These are phyloP conservation scores for Penicillium rolfsii DNA, from an alignment of 2,329 filamentous ascomycete species.

Conservation along the genomic window DNA sequence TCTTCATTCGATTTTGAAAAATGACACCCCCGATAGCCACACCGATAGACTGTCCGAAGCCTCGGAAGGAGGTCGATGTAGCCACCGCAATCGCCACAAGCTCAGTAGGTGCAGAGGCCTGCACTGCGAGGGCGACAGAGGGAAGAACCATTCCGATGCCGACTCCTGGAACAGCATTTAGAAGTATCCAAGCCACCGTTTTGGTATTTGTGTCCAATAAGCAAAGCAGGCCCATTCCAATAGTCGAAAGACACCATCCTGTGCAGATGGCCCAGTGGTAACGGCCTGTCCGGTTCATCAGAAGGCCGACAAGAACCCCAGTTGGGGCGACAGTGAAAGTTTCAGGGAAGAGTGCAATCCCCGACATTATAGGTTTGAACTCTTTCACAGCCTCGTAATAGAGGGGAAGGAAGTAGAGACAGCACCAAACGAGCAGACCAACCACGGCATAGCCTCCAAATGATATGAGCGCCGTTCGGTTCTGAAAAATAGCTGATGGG, in stretches of 20 bases:
- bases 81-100: slow-evolving; percentile 63
- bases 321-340: slow-evolving; percentile 66
- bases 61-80: slow-evolving; percentile 66
- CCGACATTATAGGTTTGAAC: slow-evolving; percentile 56
- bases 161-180: slow-evolving; percentile 51
- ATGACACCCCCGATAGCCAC: slow-evolving; percentile 67
- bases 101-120: slow-evolving; percentile 59
- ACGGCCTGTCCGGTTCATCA: slow-evolving; percentile 57
- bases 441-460: slow-evolving; percentile 46
- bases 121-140: slow-evolving; percentile 62
- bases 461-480: slow-evolving; percentile 41
- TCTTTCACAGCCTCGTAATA: slow-evolving; percentile 52
- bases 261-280: slow-evolving; percentile 64
- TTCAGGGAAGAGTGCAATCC: slow-evolving; percentile 63
- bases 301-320: slow-evolving; percentile 53
- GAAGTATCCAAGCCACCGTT: slow-evolving; percentile 59
- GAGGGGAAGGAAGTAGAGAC: slow-evolving; percentile 59
- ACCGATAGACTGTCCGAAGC: slow-evolving; percentile 65
- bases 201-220: slow-evolving; percentile 46
- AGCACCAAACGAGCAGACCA: slow-evolving; percentile 46
- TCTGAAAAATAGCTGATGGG: slow-evolving; percentile 49
- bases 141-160: slow-evolving; percentile 38
- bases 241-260: slow-evolving; percentile 63
- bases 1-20: slow-evolving; percentile 59
- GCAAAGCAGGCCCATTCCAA: slow-evolving; percentile 57